phyloP scores from a whole-genome alignment of 768 basidiomycete genomes.

The Galerina marginata region DNA sequence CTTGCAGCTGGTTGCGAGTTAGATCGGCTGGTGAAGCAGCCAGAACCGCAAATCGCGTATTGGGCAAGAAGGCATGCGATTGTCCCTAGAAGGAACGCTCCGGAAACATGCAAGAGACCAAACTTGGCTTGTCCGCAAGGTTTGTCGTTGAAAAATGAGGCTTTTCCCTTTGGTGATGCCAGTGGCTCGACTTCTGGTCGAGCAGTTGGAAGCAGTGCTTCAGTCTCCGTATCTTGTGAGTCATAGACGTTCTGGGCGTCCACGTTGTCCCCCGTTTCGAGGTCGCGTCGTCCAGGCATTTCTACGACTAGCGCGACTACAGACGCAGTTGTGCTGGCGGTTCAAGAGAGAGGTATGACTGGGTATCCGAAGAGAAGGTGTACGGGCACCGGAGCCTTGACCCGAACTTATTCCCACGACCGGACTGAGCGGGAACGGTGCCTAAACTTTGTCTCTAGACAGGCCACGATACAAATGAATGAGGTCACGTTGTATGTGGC shows the following conservation, averaged over 20 bases:
- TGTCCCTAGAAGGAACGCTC: slow-evolving; percentile 61
- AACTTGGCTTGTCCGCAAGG: slow-evolving; percentile 34
- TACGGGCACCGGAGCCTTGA: neutral
- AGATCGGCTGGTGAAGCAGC: slow-evolving; percentile 37
- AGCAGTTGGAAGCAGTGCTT: slow-evolving; percentile 33
- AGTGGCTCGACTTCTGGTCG: slow-evolving; percentile 14
- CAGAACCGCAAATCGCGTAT: slow-evolving; percentile 47
- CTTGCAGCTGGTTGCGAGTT: slow-evolving; percentile 8
- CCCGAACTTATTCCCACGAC: neutral
- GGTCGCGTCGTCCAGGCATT: slow-evolving; percentile 19
- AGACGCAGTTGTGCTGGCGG: neutral
- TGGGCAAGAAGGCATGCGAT: slow-evolving; percentile 56
- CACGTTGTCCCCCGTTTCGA: slow-evolving; percentile 15
- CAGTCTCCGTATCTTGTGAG: slow-evolving; percentile 30
- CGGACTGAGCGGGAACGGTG: neutral
- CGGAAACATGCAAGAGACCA: slow-evolving; percentile 42
- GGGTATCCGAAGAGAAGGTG: neutral
- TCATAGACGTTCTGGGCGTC: slow-evolving; percentile 13
- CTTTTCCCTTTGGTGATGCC: slow-evolving; percentile 16
- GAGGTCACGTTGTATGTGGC: too few relatives aligned
- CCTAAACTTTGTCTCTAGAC: neutral
- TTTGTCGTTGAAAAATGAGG: slow-evolving; percentile 10
- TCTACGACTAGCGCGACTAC: neutral
- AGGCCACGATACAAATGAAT: too few relatives aligned
- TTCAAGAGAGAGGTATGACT: neutral